Percentiles rank a stretch among this genome's conserved stretches.
These are phyloP conservation scores for Mucor piriformis DNA, from an alignment of 371 early-diverging fungal species.

Conservation along the genomic window DNA sequence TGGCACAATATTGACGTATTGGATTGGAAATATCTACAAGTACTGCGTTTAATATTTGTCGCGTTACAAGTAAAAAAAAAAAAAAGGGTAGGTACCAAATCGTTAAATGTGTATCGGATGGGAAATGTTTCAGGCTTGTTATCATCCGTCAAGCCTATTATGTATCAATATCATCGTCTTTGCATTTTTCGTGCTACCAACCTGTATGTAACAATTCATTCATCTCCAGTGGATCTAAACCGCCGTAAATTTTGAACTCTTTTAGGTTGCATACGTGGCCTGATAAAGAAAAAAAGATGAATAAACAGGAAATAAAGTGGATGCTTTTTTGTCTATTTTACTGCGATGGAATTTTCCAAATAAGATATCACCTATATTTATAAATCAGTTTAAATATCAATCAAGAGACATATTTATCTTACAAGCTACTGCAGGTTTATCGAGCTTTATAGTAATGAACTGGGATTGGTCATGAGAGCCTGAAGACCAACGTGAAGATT, in stretches of 20 bases:
- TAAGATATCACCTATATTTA: slow-evolving; percentile 71
- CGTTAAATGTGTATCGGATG: slow-evolving; percentile 66
- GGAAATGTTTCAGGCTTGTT: slow-evolving; percentile 88
- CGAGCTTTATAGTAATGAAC: slow-evolving; percentile 76
- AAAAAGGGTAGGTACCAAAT: slow-evolving; percentile 46
- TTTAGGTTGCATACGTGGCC: slow-evolving; percentile 96
- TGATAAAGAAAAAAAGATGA: slow-evolving; percentile 62
- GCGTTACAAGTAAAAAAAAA: neutral
- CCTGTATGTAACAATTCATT: slow-evolving; percentile 87
- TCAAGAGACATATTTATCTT: slow-evolving; percentile 20
- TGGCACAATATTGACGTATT: slow-evolving; percentile 94
- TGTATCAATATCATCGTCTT: too few relatives aligned
- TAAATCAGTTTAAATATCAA: neutral
- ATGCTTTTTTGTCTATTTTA: slow-evolving; percentile 25
- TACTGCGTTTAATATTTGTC: neutral
- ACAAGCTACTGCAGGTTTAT: slow-evolving; percentile 75
- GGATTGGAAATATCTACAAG: slow-evolving; percentile 73
- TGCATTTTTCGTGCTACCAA: slow-evolving; percentile 16
- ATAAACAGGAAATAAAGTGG: neutral
- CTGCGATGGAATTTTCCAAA: slow-evolving; percentile 97
- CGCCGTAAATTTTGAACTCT: slow-evolving; percentile 94
- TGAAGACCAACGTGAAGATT: slow-evolving; percentile 85
- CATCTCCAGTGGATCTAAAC: slow-evolving; percentile 78
- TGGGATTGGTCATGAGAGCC: slow-evolving; percentile 83
- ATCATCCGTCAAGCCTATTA: slow-evolving; percentile 71